Evolutionary conservation across 192 early-diverging fungal species (phyloP), one percentile per base, ranked within the genome.

Genomic region (Linnemannia exigua): DNA sequence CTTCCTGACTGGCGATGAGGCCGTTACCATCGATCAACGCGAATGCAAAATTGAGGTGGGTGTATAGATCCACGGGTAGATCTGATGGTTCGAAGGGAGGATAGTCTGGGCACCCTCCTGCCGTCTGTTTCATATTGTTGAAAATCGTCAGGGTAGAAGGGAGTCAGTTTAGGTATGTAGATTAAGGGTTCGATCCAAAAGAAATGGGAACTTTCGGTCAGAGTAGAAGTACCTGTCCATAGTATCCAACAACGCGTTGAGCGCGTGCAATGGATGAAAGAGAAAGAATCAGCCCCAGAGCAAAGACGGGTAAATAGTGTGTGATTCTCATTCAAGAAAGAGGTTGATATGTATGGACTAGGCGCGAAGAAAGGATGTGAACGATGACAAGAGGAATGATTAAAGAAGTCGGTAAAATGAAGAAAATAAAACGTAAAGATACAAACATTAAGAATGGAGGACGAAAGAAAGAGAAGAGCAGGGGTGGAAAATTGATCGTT

Each of bases 221-320:
- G n/a, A n/a, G n/a, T n/a, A n/a, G n/a, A n/a, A n/a, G 33, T 84
- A 84, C 82, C 82, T 84, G 70, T 35, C 76, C 76, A 33, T 84
- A 84, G 28, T 84, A 84, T 51, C 76, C 82, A 35, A 84, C 54
- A 2, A 84, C n/a, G 22, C 82, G 82, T 36, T 84, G 76, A 1
- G 82, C 70, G 19, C 70, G 61, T 5, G 74, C 66, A 3, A 79
- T 12, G 7, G 67, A 37, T 16, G 82, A 67, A 22, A 84, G 67
- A 3, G 48, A 38, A 3, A 78, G 41, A 28, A 72, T 67, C 67
- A 84, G 25, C 19, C 48, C 51, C 19, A 84, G 44, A 3, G 76
- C 76, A 37, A 84, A 11, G 31, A 17, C 46, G 12, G 72, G 67
- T 5, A 84, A 0, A 5, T 38, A 46, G 9, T 66, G 69, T 12